phyloP scores from a whole-genome alignment of 257 asterid species.

The Fraxinus anomala region DNA sequence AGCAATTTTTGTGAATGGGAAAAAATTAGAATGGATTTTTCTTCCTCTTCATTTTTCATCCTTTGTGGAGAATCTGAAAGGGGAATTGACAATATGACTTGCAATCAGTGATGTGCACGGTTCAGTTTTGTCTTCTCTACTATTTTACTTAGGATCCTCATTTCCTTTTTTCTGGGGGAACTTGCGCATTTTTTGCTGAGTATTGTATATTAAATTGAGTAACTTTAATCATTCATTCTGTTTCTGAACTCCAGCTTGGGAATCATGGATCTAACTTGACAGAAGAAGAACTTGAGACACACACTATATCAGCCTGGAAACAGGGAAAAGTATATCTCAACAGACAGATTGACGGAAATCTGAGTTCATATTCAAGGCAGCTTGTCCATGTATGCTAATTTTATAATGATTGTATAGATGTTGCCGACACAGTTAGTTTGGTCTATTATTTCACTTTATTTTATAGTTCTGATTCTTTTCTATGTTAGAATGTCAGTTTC shows the following conservation, averaged over 20 bases:
- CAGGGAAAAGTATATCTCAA: constrained; percentile 54
- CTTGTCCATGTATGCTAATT: constrained; percentile 53
- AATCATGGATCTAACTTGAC: constrained; percentile 71
- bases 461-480: constrained; percentile 1
- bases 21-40: constrained; percentile 1
- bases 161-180: neutral
- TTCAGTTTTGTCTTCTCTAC: constrained; percentile 9
- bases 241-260: constrained; percentile 56
- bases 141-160: neutral
- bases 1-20: constrained; percentile 6
- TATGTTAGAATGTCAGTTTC: constrained; percentile 6
- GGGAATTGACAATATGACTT: neutral
- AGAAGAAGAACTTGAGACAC: constrained; percentile 81
- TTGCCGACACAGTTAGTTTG: constrained; percentile 4
- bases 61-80: neutral
- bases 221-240: constrained; percentile 7
- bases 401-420: constrained; percentile 2
- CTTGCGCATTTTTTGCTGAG: neutral
- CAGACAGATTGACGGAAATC: constrained; percentile 47
- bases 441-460: constrained; percentile 1
- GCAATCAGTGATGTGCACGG: no score
- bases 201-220: neutral
- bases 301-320: constrained; percentile 76
- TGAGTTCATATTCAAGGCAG: constrained; percentile 40
- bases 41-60: neutral